These are phyloP conservation scores for Gastrolobium villosum DNA, from an alignment of 306 rosid species.

Conservation along the genomic window DNA sequence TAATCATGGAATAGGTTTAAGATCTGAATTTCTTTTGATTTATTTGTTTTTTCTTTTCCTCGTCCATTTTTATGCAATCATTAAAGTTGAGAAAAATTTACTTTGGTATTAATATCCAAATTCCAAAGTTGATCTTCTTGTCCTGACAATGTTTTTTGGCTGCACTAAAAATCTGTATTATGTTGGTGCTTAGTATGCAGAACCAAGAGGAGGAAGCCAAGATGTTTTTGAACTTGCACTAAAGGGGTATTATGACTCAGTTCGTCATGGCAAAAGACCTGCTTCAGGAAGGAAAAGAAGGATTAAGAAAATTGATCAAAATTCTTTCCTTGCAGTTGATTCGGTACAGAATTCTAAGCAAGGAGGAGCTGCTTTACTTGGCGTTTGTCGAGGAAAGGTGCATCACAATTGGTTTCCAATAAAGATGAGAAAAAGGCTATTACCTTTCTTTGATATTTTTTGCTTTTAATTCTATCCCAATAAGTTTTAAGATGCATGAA, in stretches of 20 bases:
- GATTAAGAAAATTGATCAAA: constrained; percentile 59
- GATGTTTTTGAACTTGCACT: constrained; percentile 84
- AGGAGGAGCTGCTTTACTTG: constrained; percentile 94
- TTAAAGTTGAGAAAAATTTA: constrained; percentile 21
- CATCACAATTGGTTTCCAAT: constrained; percentile 6
- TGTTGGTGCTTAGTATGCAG: constrained; percentile 60
- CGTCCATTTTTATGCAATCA: no score
- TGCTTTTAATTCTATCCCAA: constrained; percentile 27
- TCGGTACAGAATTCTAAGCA: constrained; percentile 51
- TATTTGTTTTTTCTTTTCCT: no score
- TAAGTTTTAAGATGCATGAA: no score
- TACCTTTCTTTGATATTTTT: constrained; percentile 26
- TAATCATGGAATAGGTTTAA: no score
- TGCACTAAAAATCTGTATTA: constrained; percentile 40
- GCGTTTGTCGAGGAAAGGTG: constrained; percentile 99
- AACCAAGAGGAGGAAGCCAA: constrained; percentile 90
- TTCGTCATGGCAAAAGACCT: constrained; percentile 61
- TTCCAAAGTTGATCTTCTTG: constrained; percentile 41
- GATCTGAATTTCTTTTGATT: no score
- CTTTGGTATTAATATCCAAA: constrained; percentile 39
- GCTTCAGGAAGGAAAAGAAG: constrained; percentile 64
- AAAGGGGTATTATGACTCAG: constrained; percentile 82
- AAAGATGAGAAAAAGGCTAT: no score
- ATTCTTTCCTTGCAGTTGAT: constrained; percentile 51
- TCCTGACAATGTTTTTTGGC: constrained; percentile 30